phyloP scores from a whole-genome alignment of 2,329 filamentous ascomycete genomes.

The Thermomyces lanuginosus region DNA sequence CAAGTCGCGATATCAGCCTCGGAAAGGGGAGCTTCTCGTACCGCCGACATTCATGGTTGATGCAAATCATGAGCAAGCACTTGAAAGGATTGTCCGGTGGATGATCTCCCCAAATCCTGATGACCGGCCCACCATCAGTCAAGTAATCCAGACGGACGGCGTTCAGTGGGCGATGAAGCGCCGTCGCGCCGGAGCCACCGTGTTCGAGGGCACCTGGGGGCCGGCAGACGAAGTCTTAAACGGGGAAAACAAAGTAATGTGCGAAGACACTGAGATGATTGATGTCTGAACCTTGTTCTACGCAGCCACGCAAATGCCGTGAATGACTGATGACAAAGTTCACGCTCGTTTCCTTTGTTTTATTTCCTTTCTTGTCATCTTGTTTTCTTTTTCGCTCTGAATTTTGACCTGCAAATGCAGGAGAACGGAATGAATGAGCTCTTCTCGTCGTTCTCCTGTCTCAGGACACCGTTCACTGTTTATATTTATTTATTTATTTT shows the following conservation, averaged over 20 bases:
- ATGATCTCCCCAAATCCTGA: conserved; percentile 69
- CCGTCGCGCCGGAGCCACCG: conserved; percentile 72
- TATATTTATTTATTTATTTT: conserved; percentile 1
- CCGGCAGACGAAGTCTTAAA: conserved; percentile 50
- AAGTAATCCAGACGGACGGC: conserved; percentile 57
- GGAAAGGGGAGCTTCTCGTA: conserved; percentile 43
- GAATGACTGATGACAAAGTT: conserved; percentile 1
- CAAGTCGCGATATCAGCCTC: conserved; percentile 17
- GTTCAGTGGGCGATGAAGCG: conserved; percentile 65
- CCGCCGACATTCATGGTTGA: conserved; percentile 87
- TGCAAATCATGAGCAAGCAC: conserved; percentile 50
- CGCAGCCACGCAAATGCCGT: conserved; percentile 5
- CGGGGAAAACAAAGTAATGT: conserved; percentile 43
- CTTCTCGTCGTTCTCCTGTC: no score
- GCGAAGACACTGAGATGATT: conserved; percentile 46
- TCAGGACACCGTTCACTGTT: no score
- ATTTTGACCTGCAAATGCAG: conserved; percentile 15
- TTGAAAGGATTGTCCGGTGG: conserved; percentile 70
- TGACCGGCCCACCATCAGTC: conserved; percentile 55
- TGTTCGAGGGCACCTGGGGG: conserved; percentile 93
- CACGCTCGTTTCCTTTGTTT: conserved; percentile 1
- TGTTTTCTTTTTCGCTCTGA: conserved; percentile 1
- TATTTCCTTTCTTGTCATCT: neutral
- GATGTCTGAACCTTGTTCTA: conserved; percentile 33
- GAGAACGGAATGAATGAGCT: conserved; percentile 16